phyloP scores from a whole-genome alignment of 495 filamentous ascomycete species.

The Parachaetomium inaequale region DNA sequence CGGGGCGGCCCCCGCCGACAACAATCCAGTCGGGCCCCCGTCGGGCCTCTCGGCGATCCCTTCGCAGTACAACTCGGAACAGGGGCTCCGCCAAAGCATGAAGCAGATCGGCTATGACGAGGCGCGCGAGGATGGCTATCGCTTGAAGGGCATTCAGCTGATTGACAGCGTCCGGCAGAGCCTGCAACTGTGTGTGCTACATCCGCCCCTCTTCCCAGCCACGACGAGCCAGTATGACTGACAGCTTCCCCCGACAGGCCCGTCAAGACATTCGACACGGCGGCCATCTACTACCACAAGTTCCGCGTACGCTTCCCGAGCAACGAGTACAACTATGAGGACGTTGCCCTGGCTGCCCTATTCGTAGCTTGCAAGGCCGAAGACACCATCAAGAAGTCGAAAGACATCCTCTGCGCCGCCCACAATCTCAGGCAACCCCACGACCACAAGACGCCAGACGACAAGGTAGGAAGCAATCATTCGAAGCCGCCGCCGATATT shows the following conservation, averaged over 20 bases:
- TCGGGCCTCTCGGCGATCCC: slow-evolving; percentile 40
- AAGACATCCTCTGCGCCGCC: slow-evolving; percentile 84
- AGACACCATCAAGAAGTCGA: slow-evolving; percentile 94
- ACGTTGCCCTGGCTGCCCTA: slow-evolving; percentile 81
- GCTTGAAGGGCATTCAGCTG: slow-evolving; percentile 74
- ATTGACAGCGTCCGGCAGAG: slow-evolving; percentile 72
- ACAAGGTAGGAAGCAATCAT: slow-evolving; percentile 53
- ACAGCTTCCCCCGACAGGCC: slow-evolving; percentile 47
- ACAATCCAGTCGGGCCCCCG: slow-evolving; percentile 34
- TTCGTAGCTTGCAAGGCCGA: slow-evolving; percentile 96
- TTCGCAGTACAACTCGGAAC: slow-evolving; percentile 41
- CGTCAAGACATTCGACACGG: slow-evolving; percentile 79
- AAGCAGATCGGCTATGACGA: slow-evolving; percentile 38
- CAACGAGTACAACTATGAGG: slow-evolving; percentile 62
- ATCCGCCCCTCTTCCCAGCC: neutral
- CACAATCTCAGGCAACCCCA: slow-evolving; percentile 76
- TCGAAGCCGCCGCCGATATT: neutral
- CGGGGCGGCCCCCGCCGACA: slow-evolving; percentile 16
- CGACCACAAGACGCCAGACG: slow-evolving; percentile 77
- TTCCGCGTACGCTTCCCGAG: slow-evolving; percentile 78
- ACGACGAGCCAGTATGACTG: neutral
- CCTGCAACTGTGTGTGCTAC: slow-evolving; percentile 60
- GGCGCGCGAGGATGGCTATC: slow-evolving; percentile 60
- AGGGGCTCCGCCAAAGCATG: slow-evolving; percentile 37
- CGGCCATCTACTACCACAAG: slow-evolving; percentile 80